Evolutionary conservation across 345 rosid species (phyloP).

Genomic region (Cardamine chenopodiifolia): DNA sequence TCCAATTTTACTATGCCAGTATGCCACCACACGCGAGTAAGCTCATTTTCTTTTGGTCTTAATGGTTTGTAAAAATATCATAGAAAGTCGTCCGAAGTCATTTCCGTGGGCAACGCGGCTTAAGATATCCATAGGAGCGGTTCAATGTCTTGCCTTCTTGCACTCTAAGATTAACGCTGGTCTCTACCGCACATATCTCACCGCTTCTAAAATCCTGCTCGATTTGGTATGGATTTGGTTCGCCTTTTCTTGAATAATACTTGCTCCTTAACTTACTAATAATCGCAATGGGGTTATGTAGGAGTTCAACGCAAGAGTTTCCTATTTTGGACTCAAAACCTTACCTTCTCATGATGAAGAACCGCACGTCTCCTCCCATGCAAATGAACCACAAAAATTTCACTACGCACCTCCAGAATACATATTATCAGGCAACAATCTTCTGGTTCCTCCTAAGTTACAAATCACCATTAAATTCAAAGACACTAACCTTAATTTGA

Average conservation of each 20-base stretch:
- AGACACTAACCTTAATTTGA: too few relatives aligned
- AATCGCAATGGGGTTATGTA: neutral
- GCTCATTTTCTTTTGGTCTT: too few relatives aligned
- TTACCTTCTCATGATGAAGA: too few relatives aligned
- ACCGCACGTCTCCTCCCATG: too few relatives aligned
- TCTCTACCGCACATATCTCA: neutral
- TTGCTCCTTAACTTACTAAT: neutral
- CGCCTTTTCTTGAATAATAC: neutral
- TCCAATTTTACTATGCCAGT: too few relatives aligned
- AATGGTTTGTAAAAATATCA: neutral
- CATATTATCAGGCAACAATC: neutral
- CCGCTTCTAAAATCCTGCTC: neutral
- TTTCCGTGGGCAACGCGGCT: constrained; percentile 9
- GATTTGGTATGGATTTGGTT: neutral
- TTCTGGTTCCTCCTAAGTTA: too few relatives aligned
- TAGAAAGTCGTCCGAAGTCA: constrained; percentile 9
- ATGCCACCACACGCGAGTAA: too few relatives aligned
- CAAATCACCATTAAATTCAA: too few relatives aligned
- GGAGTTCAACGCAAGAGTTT: constrained; percentile 2
- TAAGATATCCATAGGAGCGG: constrained; percentile 3
- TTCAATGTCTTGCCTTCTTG: neutral
- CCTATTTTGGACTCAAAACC: neutral
- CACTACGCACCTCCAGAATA: constrained; percentile 3
- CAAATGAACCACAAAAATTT: too few relatives aligned
- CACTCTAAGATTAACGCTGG: neutral